Conservation (phyloP, 768 basidiomycete species). For the Clathrus columnatus region DNA sequence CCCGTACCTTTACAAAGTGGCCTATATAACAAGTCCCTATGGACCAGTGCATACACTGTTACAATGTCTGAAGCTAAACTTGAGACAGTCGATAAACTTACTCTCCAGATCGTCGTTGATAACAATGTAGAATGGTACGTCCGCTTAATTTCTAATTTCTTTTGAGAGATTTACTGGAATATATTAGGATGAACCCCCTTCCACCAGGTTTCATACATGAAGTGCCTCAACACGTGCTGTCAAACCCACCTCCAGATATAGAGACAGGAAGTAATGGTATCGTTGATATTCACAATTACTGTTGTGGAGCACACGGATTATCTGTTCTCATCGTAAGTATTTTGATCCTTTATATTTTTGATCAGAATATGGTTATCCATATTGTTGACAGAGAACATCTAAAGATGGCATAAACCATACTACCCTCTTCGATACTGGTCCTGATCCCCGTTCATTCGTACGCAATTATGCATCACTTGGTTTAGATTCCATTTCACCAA, state of each 20-base stretch:
- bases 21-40: no score
- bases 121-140: slow-evolving; percentile 71
- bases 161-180: not conserved
- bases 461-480: slow-evolving; percentile 61
- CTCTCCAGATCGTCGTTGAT: slow-evolving; percentile 64
- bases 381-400: slow-evolving; percentile 46
- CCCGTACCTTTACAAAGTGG: no score
- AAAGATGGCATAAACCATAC: slow-evolving; percentile 35
- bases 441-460: slow-evolving; percentile 65
- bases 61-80: not conserved
- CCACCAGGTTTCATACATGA: slow-evolving; percentile 76
- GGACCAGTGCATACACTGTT: no score
- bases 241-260: slow-evolving; percentile 36
- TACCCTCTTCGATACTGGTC: slow-evolving; percentile 81
- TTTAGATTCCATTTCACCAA: slow-evolving; percentile 31
- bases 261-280: slow-evolving; percentile 46
- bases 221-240: slow-evolving; percentile 49
- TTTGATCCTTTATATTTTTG: not conserved
- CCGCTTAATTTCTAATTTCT: not conserved
- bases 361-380: not conserved
- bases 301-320: slow-evolving; percentile 75
- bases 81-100: slow-evolving; percentile 28
- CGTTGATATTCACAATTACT: slow-evolving; percentile 64
- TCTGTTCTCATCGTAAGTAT: slow-evolving; percentile 63
- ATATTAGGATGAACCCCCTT: slow-evolving; percentile 65